Conservation (phyloP, 257 asterid genomes). For the Forsythia suspensa region DNA sequence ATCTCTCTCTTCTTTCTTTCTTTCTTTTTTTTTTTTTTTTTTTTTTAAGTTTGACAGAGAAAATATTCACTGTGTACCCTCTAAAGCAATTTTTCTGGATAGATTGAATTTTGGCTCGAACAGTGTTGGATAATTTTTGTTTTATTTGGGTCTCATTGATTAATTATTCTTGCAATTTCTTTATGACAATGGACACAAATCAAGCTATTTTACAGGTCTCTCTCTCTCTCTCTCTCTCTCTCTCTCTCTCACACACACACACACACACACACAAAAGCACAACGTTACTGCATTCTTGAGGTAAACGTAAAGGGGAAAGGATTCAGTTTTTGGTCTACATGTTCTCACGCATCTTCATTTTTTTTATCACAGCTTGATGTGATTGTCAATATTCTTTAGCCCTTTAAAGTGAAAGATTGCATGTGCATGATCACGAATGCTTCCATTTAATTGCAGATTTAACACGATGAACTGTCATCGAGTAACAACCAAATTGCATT, state of each 20-base stretch:
- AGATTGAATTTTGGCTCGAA: background rate
- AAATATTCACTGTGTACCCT: too few relatives aligned
- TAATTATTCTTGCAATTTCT: background rate
- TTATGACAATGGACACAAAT: background rate
- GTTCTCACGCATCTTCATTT: background rate
- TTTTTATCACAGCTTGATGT: background rate
- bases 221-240: background rate
- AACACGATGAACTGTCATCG: background rate
- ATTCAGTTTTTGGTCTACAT: background rate
- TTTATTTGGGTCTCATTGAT: background rate
- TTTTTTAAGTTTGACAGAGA: background rate
- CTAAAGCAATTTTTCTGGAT: background rate
- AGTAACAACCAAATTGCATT: background rate
- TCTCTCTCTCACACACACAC: background rate
- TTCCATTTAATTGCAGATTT: background rate
- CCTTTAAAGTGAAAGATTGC: background rate
- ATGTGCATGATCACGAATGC: background rate
- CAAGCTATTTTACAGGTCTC: background rate
- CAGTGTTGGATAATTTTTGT: background rate
- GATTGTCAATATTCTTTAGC: background rate
- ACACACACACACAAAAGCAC: too few relatives aligned
- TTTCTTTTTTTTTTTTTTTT: background rate
- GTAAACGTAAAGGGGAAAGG: background rate
- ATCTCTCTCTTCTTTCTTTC: background rate
- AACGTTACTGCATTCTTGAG: too few relatives aligned